These are phyloP conservation scores for Citrullus colocynthis DNA, from an alignment of 306 rosid species.

Conservation along the genomic window DNA sequence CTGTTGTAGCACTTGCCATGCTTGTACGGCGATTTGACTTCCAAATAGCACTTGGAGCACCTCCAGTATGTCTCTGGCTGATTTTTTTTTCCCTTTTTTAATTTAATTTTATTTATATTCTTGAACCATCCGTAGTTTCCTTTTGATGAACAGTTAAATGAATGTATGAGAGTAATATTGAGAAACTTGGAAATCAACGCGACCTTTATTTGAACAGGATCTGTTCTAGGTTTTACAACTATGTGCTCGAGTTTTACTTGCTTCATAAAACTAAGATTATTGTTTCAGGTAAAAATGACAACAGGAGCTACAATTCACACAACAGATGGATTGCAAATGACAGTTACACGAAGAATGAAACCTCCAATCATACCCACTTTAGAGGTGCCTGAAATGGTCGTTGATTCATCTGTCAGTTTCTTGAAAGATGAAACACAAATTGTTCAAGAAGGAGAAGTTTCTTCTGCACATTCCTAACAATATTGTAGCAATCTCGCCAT, in stretches of 20 bases:
- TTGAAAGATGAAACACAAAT: conserved; percentile 29
- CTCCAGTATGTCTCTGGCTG: conserved; percentile 41
- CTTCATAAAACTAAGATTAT: background rate
- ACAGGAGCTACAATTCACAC: conserved; percentile 98
- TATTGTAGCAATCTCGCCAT: background rate
- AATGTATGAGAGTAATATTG: background rate
- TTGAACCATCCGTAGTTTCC: background rate
- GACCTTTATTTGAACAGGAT: too few relatives aligned
- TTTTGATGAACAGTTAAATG: background rate
- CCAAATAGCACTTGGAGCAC: conserved; percentile 79
- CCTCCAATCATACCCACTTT: conserved; percentile 64
- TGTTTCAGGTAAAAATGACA: conserved; percentile 73
- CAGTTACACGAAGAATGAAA: conserved; percentile 63
- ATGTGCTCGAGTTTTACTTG: background rate
- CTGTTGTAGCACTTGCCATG: conserved; percentile 82
- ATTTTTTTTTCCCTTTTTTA: background rate
- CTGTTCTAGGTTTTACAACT: background rate
- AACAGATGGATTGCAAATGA: conserved; percentile 78
- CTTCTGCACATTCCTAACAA: conserved; percentile 29
- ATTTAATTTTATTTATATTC: background rate
- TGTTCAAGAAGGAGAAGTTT: conserved; percentile 39
- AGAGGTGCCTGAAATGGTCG: conserved; percentile 35
- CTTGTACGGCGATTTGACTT: conserved; percentile 80
- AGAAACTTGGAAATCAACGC: background rate
- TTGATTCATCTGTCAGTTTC: conserved; percentile 28